Evolutionary conservation across 805 yeast genomes (phyloP), one percentile per base, ranked within the genome.

Genomic region (Wickerhamiella spandovensis): DNA sequence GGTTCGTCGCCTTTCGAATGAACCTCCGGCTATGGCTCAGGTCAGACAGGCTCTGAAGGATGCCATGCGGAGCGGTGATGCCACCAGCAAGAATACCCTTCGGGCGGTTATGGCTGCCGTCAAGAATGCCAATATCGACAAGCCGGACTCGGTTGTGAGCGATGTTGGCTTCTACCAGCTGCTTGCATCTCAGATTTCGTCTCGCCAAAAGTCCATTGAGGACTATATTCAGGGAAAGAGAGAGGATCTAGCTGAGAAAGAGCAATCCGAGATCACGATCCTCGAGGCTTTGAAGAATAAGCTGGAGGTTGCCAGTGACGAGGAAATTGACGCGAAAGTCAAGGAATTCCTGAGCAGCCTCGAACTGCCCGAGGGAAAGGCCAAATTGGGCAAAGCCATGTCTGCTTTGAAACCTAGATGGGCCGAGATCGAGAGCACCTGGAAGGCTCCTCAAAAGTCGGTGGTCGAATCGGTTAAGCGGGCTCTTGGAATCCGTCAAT

Each of bases 241-340:
- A 55, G 61, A 58, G 2, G 84, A 80, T 53, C 64, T 79, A 52
- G 80, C 72, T 1, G 73, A 69, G n/a, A 72, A 71, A 49, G 85
- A 80, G 63, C 56, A 61, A 21, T 59, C 63, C 18, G 82, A 79
- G 62, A 57, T 72, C 25, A 62, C 53, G 0, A 60, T 77, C 32
- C 69, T 80, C 42, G 56, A 71, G 24, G 56, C 60, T 15, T 72
- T 77, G 47, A 57, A 72, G 44, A 46, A 52, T 1, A 56, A 63
- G 25, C 61, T 79, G 21, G 77, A 79, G 8, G 73, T 77, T 17
- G 73, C 81, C 0, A 64, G 75, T 2, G 69, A 68, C 35, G 75
- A 67, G 44, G 74, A 74, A 46, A 55, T 74, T 32, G 70, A 69
- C 30, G 48, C 50, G 1, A 65, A 63, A 39, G 69, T 72, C 3